Conservation (phyloP, 2,329 filamentous ascomycete species). For the Paramyrothecium sp. region DNA sequence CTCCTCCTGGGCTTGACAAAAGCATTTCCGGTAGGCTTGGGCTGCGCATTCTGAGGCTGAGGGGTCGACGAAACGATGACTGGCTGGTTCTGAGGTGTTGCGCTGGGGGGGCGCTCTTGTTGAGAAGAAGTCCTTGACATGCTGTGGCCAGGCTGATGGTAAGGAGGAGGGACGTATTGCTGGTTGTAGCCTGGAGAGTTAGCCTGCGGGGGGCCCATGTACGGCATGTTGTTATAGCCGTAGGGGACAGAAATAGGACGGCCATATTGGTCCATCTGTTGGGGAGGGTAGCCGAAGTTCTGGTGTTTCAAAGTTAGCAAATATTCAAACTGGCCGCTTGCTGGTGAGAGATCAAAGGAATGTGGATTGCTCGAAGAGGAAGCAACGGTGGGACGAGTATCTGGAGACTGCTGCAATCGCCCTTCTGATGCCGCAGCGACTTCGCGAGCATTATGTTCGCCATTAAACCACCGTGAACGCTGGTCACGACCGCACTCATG, state of each 20-base stretch:
- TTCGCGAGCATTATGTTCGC: neutral
- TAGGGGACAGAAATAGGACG: conserved; percentile 38
- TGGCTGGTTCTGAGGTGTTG: conserved; percentile 57
- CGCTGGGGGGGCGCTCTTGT: conserved; percentile 67
- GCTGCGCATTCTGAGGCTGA: conserved; percentile 61
- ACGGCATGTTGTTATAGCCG: conserved; percentile 45
- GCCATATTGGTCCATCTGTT: conserved; percentile 36
- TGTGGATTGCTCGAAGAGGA: conserved; percentile 14
- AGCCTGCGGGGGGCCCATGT: conserved; percentile 44
- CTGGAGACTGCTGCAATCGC: conserved; percentile 9
- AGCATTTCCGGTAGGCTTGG: conserved; percentile 42
- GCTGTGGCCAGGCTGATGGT: conserved; percentile 55
- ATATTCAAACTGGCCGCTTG: conserved; percentile 68
- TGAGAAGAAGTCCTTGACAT: conserved; percentile 87
- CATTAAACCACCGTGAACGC: neutral
- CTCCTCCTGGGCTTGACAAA: conserved; percentile 63
- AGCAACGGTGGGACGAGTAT: conserved; percentile 9
- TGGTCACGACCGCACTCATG: neutral
- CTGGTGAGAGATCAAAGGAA: conserved; percentile 63
- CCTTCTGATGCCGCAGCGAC: conserved; percentile 8
- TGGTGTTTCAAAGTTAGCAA: conserved; percentile 71
- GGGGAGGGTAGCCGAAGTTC: conserved; percentile 56
- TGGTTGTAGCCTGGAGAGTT: conserved; percentile 52
- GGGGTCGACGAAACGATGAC: conserved; percentile 61
- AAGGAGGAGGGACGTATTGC: conserved; percentile 38